phyloP scores from a whole-genome alignment of 805 yeast species.

The Komagataella kurtzmanii region DNA sequence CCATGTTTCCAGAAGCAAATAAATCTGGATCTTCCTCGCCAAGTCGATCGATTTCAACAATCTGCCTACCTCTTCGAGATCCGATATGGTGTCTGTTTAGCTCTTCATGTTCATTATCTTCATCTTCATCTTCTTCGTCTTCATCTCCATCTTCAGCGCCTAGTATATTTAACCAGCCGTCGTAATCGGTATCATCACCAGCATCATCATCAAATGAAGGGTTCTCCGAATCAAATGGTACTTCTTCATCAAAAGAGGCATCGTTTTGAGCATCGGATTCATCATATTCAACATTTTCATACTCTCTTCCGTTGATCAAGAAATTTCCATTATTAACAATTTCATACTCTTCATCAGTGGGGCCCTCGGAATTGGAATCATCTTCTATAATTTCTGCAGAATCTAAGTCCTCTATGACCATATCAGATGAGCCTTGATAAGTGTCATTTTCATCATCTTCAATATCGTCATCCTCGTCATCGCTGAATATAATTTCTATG shows the following conservation, averaged over 20 bases:
- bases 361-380: neutral
- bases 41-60: neutral
- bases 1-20: neutral
- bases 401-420: neutral
- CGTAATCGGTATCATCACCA: neutral
- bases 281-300: slow-evolving; percentile 1
- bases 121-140: slow-evolving; percentile 16
- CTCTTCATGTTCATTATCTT: slow-evolving; percentile 19
- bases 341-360: neutral
- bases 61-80: neutral
- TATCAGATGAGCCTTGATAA: slow-evolving; percentile 2
- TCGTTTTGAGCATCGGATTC: neutral
- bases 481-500: slow-evolving; percentile 8
- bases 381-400: neutral
- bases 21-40: neutral
- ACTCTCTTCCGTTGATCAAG: neutral
- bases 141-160: slow-evolving; percentile 12
- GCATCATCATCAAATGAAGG: neutral
- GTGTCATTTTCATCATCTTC: slow-evolving; percentile 7
- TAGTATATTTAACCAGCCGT: neutral
- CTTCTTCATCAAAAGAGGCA: neutral
- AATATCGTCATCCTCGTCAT: slow-evolving; percentile 11
- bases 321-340: neutral
- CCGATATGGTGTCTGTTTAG: slow-evolving; percentile 5
- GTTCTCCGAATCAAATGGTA: neutral